Evolutionary conservation across 768 basidiomycete genomes (phyloP).

Genomic region (Suillus weaverae): DNA sequence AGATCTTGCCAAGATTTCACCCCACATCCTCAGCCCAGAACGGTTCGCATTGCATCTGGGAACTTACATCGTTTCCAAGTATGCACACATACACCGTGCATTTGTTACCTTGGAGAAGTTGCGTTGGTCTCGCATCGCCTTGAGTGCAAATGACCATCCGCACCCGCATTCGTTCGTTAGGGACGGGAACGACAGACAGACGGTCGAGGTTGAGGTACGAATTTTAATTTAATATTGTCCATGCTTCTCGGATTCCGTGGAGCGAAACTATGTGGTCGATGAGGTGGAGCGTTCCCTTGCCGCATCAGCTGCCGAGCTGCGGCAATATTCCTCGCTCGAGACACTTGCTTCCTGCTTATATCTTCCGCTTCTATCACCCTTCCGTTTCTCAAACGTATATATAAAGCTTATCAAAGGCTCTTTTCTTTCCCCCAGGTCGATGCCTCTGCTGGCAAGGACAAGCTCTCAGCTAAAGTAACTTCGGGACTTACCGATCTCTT

Average conservation of each 20-base stretch:
- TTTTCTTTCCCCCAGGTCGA: constrained; percentile 51
- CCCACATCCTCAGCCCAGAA: constrained; percentile 81
- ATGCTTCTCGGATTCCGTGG: constrained; percentile 4
- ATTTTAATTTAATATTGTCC: background rate
- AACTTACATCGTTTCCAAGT: constrained; percentile 78
- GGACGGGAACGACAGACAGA: constrained; percentile 88
- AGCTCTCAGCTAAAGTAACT: constrained; percentile 58
- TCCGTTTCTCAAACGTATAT: background rate
- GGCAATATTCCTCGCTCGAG: background rate
- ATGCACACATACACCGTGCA: constrained; percentile 71
- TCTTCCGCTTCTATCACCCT: background rate
- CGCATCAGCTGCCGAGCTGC: constrained; percentile 6
- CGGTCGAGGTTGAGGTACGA: constrained; percentile 58
- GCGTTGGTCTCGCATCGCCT: constrained; percentile 78
- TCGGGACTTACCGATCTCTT: constrained; percentile 79
- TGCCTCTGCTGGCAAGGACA: constrained; percentile 59
- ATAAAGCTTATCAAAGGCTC: constrained; percentile 7
- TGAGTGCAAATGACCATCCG: constrained; percentile 40
- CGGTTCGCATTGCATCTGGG: constrained; percentile 87
- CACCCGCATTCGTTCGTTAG: constrained; percentile 84
- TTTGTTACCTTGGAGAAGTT: constrained; percentile 75
- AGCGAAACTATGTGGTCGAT: background rate
- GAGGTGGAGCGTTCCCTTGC: constrained; percentile 10
- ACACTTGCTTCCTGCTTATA: background rate
- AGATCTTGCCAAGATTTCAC: constrained; percentile 89